These are phyloP conservation scores for Yarrowia phangngaensis DNA, from an alignment of 805 yeast genomes.

Conservation along the genomic window DNA sequence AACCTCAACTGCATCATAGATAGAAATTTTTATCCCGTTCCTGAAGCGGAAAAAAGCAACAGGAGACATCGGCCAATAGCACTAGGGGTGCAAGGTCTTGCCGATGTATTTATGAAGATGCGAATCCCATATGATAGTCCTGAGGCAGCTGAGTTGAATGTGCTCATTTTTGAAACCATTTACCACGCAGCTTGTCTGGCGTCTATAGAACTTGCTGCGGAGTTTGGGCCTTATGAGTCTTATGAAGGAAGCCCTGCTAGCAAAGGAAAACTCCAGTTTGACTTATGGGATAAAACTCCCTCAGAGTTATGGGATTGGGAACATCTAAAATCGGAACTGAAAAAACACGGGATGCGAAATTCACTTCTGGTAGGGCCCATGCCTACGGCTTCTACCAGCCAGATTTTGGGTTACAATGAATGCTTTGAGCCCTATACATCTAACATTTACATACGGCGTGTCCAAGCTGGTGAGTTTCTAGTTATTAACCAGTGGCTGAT, in stretches of 20 bases:
- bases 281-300: constrained; percentile 75
- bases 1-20: constrained; percentile 82
- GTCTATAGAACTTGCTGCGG: constrained; percentile 70
- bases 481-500: constrained; percentile 78
- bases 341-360: constrained; percentile 67
- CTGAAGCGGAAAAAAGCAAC: constrained; percentile 65
- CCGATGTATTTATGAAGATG: constrained; percentile 73
- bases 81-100: constrained; percentile 91
- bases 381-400: constrained; percentile 98
- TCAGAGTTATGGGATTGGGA: constrained; percentile 80
- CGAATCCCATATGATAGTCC: constrained; percentile 76
- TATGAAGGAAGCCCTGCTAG: constrained; percentile 84
- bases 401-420: constrained; percentile 85
- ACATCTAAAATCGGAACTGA: constrained; percentile 52
- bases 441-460: constrained; percentile 82
- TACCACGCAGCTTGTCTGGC: constrained; percentile 88
- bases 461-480: constrained; percentile 86
- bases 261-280: constrained; percentile 74
- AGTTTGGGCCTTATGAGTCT: constrained; percentile 63
- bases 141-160: constrained; percentile 67
- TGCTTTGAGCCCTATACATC: constrained; percentile 94
- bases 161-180: constrained; percentile 85
- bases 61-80: constrained; percentile 83
- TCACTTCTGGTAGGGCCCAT: constrained; percentile 86
- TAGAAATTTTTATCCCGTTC: constrained; percentile 74